Conservation (phyloP, 345 rosid species). For the Psidium guajava region DNA sequence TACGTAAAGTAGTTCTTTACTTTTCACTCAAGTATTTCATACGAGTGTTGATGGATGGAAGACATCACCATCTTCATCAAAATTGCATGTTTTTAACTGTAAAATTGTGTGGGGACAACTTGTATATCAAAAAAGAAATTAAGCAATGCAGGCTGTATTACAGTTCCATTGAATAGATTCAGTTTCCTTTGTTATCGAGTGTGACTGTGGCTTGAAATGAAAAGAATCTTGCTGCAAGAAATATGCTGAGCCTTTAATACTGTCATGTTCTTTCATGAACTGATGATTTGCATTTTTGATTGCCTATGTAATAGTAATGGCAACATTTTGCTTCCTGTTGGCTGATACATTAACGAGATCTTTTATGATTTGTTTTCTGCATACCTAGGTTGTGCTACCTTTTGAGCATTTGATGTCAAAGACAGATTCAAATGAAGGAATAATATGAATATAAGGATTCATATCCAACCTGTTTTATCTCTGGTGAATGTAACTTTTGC, state of each 20-base stretch:
- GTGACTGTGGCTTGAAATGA: neutral
- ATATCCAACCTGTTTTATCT: neutral
- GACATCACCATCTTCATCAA: neutral
- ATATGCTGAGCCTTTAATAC: neutral
- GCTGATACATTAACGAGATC: neutral
- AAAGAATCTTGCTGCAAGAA: neutral
- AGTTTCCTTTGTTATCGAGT: neutral
- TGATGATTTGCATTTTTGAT: neutral
- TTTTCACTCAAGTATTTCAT: neutral
- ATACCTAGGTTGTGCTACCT: neutral
- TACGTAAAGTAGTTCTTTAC: conserved; percentile 8
- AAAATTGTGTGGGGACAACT: neutral
- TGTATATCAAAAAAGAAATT: neutral
- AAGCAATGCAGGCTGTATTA: neutral
- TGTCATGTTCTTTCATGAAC: neutral
- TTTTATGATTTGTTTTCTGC: neutral
- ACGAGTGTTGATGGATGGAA: neutral
- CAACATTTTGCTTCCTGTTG: neutral
- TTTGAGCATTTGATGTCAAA: neutral
- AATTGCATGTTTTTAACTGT: neutral
- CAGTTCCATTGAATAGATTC: neutral
- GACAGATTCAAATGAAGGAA: neutral
- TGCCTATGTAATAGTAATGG: neutral
- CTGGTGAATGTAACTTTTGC: neutral
- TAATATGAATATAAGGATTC: neutral